phyloP scores from a whole-genome alignment of 352 stramenopile species.

The Phytopythium delawarense region DNA sequence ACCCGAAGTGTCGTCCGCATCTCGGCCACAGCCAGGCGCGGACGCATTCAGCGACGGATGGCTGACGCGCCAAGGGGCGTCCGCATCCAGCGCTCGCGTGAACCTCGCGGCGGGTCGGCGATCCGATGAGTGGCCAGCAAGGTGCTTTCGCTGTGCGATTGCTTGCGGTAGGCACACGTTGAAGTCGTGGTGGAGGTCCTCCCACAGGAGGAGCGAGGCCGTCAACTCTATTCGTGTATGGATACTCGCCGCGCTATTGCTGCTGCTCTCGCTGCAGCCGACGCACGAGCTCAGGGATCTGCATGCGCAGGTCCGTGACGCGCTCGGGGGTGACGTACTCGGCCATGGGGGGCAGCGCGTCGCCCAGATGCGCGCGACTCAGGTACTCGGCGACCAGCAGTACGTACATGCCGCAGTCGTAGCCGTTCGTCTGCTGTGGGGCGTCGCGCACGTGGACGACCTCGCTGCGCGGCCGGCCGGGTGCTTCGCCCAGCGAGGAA shows the following conservation, averaged over 20 bases:
- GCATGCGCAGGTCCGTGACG: conserved; percentile 38
- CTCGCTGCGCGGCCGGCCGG: conserved; percentile 5
- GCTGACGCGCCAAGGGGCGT: background rate
- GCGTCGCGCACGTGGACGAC: conserved; percentile 31
- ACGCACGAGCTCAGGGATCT: conserved; percentile 45
- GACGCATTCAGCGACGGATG: background rate
- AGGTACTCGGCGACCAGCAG: conserved; percentile 64
- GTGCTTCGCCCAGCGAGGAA: conserved; percentile 3
- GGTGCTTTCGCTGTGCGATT: too few relatives aligned
- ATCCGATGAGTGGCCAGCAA: background rate
- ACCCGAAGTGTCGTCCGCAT: background rate
- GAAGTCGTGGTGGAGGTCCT: too few relatives aligned
- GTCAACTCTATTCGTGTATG: too few relatives aligned
- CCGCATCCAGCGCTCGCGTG: background rate
- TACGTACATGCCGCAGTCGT: conserved; percentile 83
- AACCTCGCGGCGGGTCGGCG: background rate
- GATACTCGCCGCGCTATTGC: background rate
- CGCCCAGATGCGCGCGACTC: conserved; percentile 21
- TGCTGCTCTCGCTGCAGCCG: conserved; percentile 14
- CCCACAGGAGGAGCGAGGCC: too few relatives aligned
- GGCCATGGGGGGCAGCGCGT: conserved; percentile 13
- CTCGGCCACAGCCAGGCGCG: background rate
- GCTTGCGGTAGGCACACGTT: too few relatives aligned
- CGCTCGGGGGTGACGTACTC: conserved; percentile 46
- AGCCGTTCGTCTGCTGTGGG: conserved; percentile 74